Conservation (phyloP, 345 rosid genomes). For the Psidium guajava region DNA sequence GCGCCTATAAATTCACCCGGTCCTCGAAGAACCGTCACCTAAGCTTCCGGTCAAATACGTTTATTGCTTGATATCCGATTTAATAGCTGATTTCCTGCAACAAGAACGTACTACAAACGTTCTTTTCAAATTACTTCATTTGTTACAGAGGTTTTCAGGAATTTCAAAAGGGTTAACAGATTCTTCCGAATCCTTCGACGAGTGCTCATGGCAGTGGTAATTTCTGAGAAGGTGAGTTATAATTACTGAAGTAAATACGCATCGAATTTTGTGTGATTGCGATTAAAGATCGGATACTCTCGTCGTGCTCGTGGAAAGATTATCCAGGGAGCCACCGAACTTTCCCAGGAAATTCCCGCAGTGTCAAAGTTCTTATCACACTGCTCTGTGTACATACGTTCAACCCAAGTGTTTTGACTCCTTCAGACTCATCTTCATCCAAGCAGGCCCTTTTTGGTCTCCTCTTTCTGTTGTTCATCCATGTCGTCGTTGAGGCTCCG, state of each 20-base stretch:
- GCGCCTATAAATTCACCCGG: background rate
- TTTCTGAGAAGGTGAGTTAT: background rate
- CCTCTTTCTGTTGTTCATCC: background rate
- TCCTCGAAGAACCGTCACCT: background rate
- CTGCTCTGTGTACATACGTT: background rate
- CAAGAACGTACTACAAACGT: background rate
- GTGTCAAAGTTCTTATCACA: no score
- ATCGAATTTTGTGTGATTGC: background rate
- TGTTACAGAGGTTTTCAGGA: background rate
- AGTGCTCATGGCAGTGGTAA: background rate
- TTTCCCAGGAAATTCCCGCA: no score
- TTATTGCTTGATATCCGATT: background rate
- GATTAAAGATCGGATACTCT: background rate
- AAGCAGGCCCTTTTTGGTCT: fast-evolving
- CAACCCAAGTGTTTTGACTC: background rate
- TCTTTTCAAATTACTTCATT: fast-evolving
- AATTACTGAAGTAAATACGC: background rate
- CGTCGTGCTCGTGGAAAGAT: background rate
- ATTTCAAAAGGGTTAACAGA: background rate
- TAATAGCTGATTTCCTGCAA: background rate
- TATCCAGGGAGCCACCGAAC: no score
- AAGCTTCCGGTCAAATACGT: background rate
- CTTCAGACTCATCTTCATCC: background rate
- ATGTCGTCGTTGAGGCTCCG: background rate
- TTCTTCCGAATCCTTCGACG: background rate